Conservation (phyloP, 2,329 filamentous ascomycete genomes). For the Pseudohalonectria lignicola region DNA sequence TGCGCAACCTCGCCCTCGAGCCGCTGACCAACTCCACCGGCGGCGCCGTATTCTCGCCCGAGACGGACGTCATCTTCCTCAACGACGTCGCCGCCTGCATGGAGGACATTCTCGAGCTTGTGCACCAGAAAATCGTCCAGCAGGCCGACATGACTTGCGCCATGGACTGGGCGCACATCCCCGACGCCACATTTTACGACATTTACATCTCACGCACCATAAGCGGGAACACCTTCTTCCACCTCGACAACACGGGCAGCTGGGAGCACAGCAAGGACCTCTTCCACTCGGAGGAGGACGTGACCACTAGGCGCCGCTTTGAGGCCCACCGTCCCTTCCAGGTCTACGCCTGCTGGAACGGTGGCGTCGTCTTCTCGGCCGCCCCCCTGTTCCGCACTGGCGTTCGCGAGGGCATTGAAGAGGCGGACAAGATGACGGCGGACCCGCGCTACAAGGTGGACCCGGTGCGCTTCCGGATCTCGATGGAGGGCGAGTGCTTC, state of each 20-base stretch:
- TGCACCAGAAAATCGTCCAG: slow-evolving; percentile 32
- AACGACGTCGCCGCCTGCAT: slow-evolving; percentile 41
- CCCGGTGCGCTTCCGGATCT: slow-evolving; percentile 30
- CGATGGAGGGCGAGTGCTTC: slow-evolving; percentile 31
- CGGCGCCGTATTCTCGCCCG: slow-evolving; percentile 13
- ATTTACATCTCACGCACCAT: slow-evolving; percentile 43
- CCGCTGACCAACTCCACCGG: slow-evolving; percentile 22
- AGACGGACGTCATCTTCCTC: slow-evolving; percentile 37
- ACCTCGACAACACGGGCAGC: slow-evolving; percentile 34
- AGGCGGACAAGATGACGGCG: not conserved
- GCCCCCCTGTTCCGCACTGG: slow-evolving; percentile 25
- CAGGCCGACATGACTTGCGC: slow-evolving; percentile 45
- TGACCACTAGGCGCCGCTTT: slow-evolving; percentile 18
- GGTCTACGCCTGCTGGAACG: slow-evolving; percentile 53
- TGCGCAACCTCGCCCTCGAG: slow-evolving; percentile 40
- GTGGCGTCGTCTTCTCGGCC: slow-evolving; percentile 36
- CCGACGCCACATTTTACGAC: slow-evolving; percentile 40
- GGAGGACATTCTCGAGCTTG: slow-evolving; percentile 46
- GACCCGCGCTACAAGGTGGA: slow-evolving; percentile 12
- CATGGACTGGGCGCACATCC: slow-evolving; percentile 46
- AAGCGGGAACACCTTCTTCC: slow-evolving; percentile 42
- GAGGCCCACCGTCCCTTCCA: slow-evolving; percentile 34
- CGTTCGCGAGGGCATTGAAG: not conserved
- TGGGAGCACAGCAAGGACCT: slow-evolving; percentile 38
- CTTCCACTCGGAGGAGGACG: slow-evolving; percentile 36